Conservation (phyloP, 768 basidiomycete genomes). For the Amylocystis lapponica region DNA sequence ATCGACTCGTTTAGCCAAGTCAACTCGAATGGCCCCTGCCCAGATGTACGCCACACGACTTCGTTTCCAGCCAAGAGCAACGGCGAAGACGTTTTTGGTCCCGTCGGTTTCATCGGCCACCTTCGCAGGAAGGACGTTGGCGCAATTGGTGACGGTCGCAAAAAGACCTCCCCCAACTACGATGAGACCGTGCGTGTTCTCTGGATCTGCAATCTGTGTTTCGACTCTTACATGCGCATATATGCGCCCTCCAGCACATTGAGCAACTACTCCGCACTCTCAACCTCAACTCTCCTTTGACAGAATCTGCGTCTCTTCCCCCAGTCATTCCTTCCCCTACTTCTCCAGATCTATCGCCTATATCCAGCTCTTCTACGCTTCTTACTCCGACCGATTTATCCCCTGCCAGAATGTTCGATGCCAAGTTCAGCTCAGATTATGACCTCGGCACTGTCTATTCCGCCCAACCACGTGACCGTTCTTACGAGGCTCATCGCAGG, state of each 20-base stretch:
- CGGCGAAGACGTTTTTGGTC: constrained; percentile 66
- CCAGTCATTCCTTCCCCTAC: constrained; percentile 39
- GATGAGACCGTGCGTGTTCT: constrained; percentile 43
- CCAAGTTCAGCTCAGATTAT: constrained; percentile 48
- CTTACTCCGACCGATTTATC: constrained; percentile 73
- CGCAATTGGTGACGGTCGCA: constrained; percentile 77
- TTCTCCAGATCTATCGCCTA: constrained; percentile 67
- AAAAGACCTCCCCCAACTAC: constrained; percentile 50
- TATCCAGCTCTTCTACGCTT: constrained; percentile 64
- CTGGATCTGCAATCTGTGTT: constrained; percentile 15
- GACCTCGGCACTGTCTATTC: constrained; percentile 33
- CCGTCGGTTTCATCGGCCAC: constrained; percentile 32
- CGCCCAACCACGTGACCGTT: constrained; percentile 1
- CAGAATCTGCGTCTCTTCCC: constrained; percentile 35
- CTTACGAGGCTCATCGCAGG: constrained; percentile 31
- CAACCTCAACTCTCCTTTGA: constrained; percentile 73
- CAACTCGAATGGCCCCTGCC: constrained; percentile 19
- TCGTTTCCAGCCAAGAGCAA: constrained; percentile 27
- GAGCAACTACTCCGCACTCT: constrained; percentile 76
- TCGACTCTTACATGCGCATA: no score
- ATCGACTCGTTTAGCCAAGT: constrained; percentile 56
- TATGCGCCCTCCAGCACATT: constrained; percentile 47
- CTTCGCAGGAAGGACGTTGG: constrained; percentile 49
- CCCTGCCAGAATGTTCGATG: constrained; percentile 55
- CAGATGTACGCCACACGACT: constrained; percentile 22